A percentile compares a stretch with the other conserved stretches of the same genome.
Conservation (phyloP, 495 filamentous ascomycete species). For the Coniosporium apollinis region DNA sequence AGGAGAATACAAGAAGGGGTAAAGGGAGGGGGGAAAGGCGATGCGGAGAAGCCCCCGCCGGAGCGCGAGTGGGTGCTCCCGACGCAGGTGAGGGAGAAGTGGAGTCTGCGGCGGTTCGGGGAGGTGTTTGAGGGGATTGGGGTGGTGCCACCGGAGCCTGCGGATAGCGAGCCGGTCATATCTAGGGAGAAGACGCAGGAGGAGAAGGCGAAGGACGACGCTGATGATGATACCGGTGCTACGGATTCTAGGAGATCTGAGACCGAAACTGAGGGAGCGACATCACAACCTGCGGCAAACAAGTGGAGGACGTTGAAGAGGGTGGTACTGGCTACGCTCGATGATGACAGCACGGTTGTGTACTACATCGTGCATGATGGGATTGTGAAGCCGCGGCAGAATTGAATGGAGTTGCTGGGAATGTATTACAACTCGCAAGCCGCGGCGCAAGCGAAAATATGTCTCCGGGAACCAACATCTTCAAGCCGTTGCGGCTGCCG, state of each 20-base stretch:
- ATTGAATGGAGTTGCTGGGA: conserved; percentile 41
- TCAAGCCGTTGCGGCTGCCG: no score
- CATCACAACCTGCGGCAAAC: conserved; percentile 17
- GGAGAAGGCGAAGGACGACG: conserved; percentile 13
- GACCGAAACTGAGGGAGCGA: conserved; percentile 29
- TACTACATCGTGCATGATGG: conserved; percentile 95
- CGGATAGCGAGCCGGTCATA: no score
- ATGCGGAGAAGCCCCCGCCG: conserved; percentile 24
- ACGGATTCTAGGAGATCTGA: conserved; percentile 19
- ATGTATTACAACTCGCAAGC: no score
- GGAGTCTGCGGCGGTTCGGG: conserved; percentile 59
- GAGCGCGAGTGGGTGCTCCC: conserved; percentile 74
- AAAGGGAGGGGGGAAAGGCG: background rate
- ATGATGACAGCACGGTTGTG: conserved; percentile 81
- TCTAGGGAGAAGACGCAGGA: conserved; percentile 9
- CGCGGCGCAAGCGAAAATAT: no score
- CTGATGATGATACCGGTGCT: conserved; percentile 8
- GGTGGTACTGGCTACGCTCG: conserved; percentile 62
- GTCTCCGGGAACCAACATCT: no score
- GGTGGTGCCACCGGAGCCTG: conserved; percentile 26
- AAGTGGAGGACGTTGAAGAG: conserved; percentile 37
- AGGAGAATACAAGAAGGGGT: conserved; percentile 6
- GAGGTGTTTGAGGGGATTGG: conserved; percentile 63
- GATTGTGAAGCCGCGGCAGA: conserved; percentile 88
- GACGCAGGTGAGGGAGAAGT: conserved; percentile 61